phyloP scores from a whole-genome alignment of 2,329 filamentous ascomycete species.

The Fonsecaea nubica region DNA sequence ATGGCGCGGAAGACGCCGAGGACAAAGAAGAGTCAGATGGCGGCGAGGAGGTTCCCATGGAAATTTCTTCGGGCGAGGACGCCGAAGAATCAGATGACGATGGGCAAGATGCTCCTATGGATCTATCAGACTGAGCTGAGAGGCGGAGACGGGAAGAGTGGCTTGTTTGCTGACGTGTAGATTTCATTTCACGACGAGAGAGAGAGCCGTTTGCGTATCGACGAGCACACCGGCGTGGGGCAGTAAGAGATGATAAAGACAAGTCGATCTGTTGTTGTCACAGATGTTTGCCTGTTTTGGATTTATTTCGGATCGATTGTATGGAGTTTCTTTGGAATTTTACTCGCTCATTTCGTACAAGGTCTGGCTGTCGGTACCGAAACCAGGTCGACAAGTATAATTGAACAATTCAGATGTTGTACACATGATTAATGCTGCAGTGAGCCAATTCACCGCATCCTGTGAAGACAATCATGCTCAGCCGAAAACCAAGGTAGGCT shows the following conservation, averaged over 20 bases:
- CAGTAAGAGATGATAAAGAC: neutral
- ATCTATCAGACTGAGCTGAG: neutral
- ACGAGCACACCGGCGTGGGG: neutral
- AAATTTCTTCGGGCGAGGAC: neutral
- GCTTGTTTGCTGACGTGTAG: neutral
- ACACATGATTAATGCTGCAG: neutral
- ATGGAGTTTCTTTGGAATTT: neutral
- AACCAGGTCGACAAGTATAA: neutral
- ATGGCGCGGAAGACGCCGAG: neutral
- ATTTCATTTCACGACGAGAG: too few species aligned
- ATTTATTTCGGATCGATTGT: neutral
- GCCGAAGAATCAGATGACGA: neutral
- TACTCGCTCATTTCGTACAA: neutral
- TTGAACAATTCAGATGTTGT: conserved; percentile 8
- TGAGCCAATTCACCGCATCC: neutral
- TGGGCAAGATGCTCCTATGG: neutral
- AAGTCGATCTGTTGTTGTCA: neutral
- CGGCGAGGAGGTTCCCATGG: neutral
- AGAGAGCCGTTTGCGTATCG: neutral
- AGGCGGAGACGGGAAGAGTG: neutral
- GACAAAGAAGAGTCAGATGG: neutral
- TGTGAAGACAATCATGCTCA: conserved; percentile 6
- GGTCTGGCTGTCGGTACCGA: neutral
- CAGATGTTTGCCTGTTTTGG: neutral
- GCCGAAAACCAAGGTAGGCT: conserved; percentile 37